Percentiles rank a stretch among this genome's conserved stretches.
These are phyloP conservation scores for Parmales sp. DNA, from an alignment of 108 stramenopile genomes.

Conservation along the genomic window DNA sequence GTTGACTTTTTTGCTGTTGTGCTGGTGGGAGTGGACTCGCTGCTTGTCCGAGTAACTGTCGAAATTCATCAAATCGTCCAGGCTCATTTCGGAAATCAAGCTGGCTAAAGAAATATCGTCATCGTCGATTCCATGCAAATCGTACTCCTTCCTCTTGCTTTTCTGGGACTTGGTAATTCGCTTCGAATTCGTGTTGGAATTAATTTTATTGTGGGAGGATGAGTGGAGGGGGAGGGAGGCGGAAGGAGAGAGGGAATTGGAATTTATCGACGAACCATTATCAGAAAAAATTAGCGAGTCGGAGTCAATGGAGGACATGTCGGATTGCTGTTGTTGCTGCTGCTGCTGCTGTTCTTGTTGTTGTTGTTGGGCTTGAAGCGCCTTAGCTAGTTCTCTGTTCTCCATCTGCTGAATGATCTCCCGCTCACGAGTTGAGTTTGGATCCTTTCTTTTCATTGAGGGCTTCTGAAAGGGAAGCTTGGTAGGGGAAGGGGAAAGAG, in stretches of 20 bases:
- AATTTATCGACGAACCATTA: background rate
- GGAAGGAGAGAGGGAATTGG: background rate
- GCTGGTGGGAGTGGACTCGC: no score
- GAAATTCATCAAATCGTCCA: background rate
- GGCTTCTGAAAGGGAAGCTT: no score
- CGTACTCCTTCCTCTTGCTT: background rate
- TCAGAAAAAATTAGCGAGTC: background rate
- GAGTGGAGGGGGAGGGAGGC: background rate
- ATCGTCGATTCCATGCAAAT: slow-evolving; percentile 3
- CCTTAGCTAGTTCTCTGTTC: no score
- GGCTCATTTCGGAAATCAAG: background rate
- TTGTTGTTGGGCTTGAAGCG: background rate
- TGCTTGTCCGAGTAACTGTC: no score
- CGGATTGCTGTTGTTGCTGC: background rate
- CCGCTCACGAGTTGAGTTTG: no score
- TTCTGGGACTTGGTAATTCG: background rate
- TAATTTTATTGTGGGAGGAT: background rate
- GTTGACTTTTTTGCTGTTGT: background rate
- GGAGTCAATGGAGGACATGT: background rate
- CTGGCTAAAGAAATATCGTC: background rate
- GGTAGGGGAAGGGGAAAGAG: no score
- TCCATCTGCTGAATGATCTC: no score
- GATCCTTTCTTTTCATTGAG: no score
- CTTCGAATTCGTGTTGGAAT: background rate
- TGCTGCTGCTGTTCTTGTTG: background rate